Conservation (phyloP, 148 eudicot genomes). For the Rhododendron ovatum region DNA sequence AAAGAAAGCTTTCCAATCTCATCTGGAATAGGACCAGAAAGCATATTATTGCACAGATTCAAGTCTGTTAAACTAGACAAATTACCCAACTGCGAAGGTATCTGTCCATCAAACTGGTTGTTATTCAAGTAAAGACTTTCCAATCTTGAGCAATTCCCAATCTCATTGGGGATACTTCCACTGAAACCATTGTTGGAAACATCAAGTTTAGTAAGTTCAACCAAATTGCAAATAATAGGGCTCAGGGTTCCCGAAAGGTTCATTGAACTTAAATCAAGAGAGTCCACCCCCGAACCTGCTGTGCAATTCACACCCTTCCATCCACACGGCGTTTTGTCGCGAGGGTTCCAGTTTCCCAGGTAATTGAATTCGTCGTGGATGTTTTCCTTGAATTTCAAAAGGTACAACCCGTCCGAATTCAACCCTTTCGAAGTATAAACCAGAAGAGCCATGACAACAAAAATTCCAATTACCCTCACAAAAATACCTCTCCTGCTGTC, state of each 20-base stretch:
- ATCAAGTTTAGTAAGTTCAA: slow-evolving; percentile 39
- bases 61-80: slow-evolving; percentile 50
- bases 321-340: slow-evolving; percentile 68
- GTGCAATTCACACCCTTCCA: slow-evolving; percentile 86
- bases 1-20: slow-evolving; percentile 75
- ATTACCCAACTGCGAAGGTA: slow-evolving; percentile 65
- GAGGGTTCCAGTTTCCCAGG: slow-evolving; percentile 57
- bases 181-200: slow-evolving; percentile 50
- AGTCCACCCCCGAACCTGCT: slow-evolving; percentile 35
- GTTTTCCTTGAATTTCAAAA: slow-evolving; percentile 56
- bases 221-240: slow-evolving; percentile 62
- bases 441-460: slow-evolving; percentile 24
- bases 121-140: slow-evolving; percentile 50
- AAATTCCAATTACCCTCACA: slow-evolving; percentile 31
- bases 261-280: slow-evolving; percentile 53
- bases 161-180: slow-evolving; percentile 61
- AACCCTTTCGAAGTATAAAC: slow-evolving; percentile 48
- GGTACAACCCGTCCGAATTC: slow-evolving; percentile 70
- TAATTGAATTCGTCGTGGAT: slow-evolving; percentile 38
- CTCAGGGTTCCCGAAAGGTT: slow-evolving; percentile 74
- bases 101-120: slow-evolving; percentile 58
- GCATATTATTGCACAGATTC: slow-evolving; percentile 78
- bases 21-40: slow-evolving; percentile 70
- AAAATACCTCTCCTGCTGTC: slow-evolving; percentile 22
- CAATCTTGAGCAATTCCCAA: slow-evolving; percentile 57